Evolutionary conservation across 352 stramenopile species (phyloP), one percentile per base, ranked within the genome.

Genomic region (Blastocystis sp.): DNA sequence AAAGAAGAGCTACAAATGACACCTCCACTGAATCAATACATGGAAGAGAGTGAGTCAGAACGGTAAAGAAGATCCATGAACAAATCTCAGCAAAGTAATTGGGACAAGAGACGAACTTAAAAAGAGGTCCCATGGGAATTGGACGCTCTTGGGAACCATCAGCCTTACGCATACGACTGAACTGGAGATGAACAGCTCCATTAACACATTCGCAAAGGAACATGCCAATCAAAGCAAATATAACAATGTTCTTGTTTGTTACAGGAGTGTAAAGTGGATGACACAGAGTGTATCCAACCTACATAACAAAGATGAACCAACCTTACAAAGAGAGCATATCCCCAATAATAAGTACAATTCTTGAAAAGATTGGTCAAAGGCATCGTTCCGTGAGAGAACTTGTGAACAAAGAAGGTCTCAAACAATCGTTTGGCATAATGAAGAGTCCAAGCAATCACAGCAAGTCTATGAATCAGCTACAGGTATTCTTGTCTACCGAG

Each of bases 51-150:
- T 95, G 93, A 84, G 93, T 96, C 75, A 95, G 93, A 89, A 95
- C 90, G 58, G 93, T 94, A 91, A 95, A 96, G 62, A 92, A 93
- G n/a, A 95, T 89, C 94, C 94, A 96, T 60, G 93, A 93, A 30
- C 95, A 91, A 82, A 96, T 93, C 84, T 96, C 94, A 87, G 95
- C 95, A 79, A 92, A 95, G 91, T 96, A 96, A 91, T 96, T 96
- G 42, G 94, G 94, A 91, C 93, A 96, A 87, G 93, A 95, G 19
- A 96, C 93, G 54, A 95, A 90, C n/a, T 91, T 89, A 79, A 96
- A 96, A 35, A 95, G 92, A 30, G 53, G 48, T 66, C 27, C 73
- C 73, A 68, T 84, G 27, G 73, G 73, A 66, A 84, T 84, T 30
- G 92, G 93, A 24, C 93, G 92, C 48, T 92, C 90, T 89, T 94